Percentiles rank a stretch among this genome's conserved stretches.
Conservation (phyloP, 192 early-diverging fungal species). For the Umbelopsis isabellina region DNA sequence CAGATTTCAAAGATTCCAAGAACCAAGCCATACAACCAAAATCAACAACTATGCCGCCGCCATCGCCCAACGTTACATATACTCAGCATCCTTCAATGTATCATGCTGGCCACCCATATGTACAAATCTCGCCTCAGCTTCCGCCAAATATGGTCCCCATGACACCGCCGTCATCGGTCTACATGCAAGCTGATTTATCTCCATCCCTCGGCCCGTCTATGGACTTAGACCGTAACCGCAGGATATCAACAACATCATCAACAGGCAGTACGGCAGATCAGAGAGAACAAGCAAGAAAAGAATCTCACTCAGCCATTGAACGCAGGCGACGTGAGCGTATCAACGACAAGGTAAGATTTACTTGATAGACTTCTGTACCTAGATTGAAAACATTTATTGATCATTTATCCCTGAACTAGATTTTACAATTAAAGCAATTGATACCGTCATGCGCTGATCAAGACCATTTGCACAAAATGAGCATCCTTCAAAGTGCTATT, state of each 20-base stretch:
- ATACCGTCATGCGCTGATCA: slow-evolving; percentile 70
- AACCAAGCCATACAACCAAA: not conserved
- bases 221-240: not conserved
- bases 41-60: slow-evolving; percentile 13
- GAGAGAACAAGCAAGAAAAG: slow-evolving; percentile 74
- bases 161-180: not conserved
- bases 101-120: slow-evolving; percentile 7
- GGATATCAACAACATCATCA: slow-evolving; percentile 4
- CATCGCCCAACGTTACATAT: slow-evolving; percentile 4
- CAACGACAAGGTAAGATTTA: slow-evolving; percentile 60
- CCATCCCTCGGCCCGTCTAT: not conserved
- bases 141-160: slow-evolving; percentile 10
- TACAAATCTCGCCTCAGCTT: slow-evolving; percentile 10
- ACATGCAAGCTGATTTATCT: not conserved
- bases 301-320: slow-evolving; percentile 85
- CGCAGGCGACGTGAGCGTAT: slow-evolving; percentile 82
- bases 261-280: slow-evolving; percentile 44
- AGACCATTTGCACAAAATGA: slow-evolving; percentile 72
- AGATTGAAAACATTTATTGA: too few species aligned
- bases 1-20: not conserved
- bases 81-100: slow-evolving; percentile 12
- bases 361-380: too few species aligned
- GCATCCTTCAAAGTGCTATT: slow-evolving; percentile 70
- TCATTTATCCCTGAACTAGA: slow-evolving; percentile 18
- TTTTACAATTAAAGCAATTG: slow-evolving; percentile 72